phyloP scores from a whole-genome alignment of 2,329 filamentous ascomycete genomes.

The Sporothrix variecibatus region DNA sequence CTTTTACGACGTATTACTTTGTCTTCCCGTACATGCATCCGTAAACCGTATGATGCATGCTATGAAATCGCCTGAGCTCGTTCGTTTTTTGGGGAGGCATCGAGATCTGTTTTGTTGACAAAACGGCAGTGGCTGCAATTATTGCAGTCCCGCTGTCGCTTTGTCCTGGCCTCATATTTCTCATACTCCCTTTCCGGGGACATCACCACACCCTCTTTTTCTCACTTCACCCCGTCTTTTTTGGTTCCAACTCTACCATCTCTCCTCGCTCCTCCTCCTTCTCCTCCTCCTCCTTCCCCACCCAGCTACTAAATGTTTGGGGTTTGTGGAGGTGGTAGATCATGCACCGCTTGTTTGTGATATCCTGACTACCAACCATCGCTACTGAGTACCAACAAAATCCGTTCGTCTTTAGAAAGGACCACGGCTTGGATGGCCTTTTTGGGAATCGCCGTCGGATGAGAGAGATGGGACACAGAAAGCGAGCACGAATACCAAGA shows the following conservation, averaged over 20 bases:
- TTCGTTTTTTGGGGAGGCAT: not conserved
- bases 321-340: conserved; percentile 16
- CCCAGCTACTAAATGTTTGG: conserved; percentile 15
- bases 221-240: not conserved
- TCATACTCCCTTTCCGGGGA: not conserved
- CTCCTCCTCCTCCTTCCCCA: not conserved
- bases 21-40: not conserved
- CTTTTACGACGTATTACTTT: not conserved
- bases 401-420: not conserved
- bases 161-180: no score
- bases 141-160: not conserved
- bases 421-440: not conserved
- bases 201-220: conserved; percentile 13
- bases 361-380: not conserved
- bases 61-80: conserved; percentile 16
- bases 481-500: not conserved
- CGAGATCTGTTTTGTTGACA: not conserved
- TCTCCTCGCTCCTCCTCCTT: not conserved
- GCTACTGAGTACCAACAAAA: no score
- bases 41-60: conserved; percentile 6
- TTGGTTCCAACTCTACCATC: not conserved
- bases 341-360: conserved; percentile 21
- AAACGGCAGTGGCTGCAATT: not conserved
- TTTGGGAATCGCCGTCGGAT: not conserved
- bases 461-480: not conserved